Evolutionary conservation across 495 filamentous ascomycete species (phyloP).

Genomic region (Aspergillus biplanus): DNA sequence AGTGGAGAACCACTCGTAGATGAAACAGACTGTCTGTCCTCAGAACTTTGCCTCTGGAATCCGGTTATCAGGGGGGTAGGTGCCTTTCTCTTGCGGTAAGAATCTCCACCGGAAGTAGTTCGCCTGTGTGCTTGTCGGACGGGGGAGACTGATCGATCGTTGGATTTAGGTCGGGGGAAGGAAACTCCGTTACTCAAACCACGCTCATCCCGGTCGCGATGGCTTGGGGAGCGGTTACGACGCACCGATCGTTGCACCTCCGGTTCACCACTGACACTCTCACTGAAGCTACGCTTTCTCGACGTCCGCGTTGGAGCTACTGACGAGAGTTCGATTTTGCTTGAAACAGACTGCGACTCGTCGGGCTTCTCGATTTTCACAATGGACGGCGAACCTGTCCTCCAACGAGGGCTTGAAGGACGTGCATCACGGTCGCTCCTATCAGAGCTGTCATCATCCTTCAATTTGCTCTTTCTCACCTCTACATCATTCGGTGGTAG

Average conservation of each 20-base stretch:
- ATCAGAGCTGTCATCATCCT: slow-evolving; percentile 32
- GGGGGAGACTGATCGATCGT: slow-evolving; percentile 67
- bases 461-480: slow-evolving; percentile 40
- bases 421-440: slow-evolving; percentile 31
- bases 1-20: slow-evolving; percentile 73
- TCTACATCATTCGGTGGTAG: slow-evolving; percentile 29
- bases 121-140: slow-evolving; percentile 59
- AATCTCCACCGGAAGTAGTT: slow-evolving; percentile 57
- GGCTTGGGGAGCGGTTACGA: slow-evolving; percentile 22
- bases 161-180: slow-evolving; percentile 39
- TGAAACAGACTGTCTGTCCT: slow-evolving; percentile 73
- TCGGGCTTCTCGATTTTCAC: slow-evolving; percentile 46
- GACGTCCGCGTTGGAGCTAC: slow-evolving; percentile 28
- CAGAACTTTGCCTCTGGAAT: slow-evolving; percentile 50
- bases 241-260: slow-evolving; percentile 31
- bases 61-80: slow-evolving; percentile 57
- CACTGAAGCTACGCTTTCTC: slow-evolving; percentile 49
- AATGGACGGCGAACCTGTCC: slow-evolving; percentile 32
- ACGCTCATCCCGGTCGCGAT: slow-evolving; percentile 33
- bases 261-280: slow-evolving; percentile 43
- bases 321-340: slow-evolving; percentile 26
- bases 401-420: slow-evolving; percentile 32
- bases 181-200: slow-evolving; percentile 28
- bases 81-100: slow-evolving; percentile 43
- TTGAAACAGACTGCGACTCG: slow-evolving; percentile 31